Percentiles rank a stretch among this genome's conserved stretches.
phyloP scores from a whole-genome alignment of 192 early-diverging fungal species.

The Fimicolochytrium jonesii region DNA sequence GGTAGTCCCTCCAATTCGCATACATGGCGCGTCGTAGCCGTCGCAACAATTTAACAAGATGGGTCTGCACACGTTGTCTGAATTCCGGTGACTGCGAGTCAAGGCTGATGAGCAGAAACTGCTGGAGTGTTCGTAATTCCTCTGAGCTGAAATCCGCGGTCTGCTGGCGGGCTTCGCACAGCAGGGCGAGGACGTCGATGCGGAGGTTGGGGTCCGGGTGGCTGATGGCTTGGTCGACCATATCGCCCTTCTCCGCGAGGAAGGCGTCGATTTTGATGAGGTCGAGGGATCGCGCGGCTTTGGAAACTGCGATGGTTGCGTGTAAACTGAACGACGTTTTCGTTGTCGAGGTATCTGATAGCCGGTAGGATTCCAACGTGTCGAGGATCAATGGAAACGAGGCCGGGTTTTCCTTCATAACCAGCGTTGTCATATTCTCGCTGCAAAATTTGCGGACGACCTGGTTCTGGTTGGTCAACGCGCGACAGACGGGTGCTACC shows the following conservation, averaged over 20 bases:
- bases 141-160: conserved; percentile 53
- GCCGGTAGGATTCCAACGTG: conserved; percentile 12
- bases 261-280: conserved; percentile 38
- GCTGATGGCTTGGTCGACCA: conserved; percentile 59
- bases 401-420: conserved; percentile 50
- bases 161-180: conserved; percentile 75
- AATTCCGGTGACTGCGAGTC: conserved; percentile 76
- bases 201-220: conserved; percentile 71
- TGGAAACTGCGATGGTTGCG: conserved; percentile 57
- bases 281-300: conserved; percentile 53
- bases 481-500: conserved; percentile 50
- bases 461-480: conserved; percentile 47
- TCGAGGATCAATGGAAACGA: conserved; percentile 42
- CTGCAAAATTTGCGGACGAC: conserved; percentile 54
- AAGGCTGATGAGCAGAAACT: conserved; percentile 65
- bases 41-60: conserved; percentile 30
- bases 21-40: conserved; percentile 38
- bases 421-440: conserved; percentile 46
- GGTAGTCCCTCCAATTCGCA: conserved; percentile 31
- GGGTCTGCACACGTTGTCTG: conserved; percentile 62
- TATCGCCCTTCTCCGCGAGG: conserved; percentile 1
- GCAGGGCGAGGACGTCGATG: conserved; percentile 70
- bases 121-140: conserved; percentile 64
- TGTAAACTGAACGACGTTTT: conserved; percentile 48
- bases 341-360: no score